Evolutionary conservation across 228 moss, liverwort and hornwort genomes (phyloP).

Genomic region (Sphagnum magellanicum): DNA sequence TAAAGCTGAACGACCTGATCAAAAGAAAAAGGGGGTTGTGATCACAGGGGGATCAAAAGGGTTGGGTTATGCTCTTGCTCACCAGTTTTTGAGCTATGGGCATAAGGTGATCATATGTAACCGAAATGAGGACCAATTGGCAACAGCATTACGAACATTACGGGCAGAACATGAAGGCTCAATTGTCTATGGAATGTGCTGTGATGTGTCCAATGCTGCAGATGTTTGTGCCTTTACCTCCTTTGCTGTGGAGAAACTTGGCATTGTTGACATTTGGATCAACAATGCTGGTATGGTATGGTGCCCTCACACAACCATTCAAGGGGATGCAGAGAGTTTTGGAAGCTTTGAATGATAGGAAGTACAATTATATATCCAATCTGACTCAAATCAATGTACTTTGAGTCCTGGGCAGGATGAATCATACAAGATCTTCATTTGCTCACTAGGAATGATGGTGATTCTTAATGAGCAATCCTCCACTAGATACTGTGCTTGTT

Average conservation of each 20-base stretch:
- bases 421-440: too few species aligned
- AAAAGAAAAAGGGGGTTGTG: conserved; percentile 50
- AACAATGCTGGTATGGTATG: conserved; percentile 65
- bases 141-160: conserved; percentile 32
- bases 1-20: not conserved
- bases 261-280: conserved; percentile 68
- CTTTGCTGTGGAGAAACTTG: conserved; percentile 50
- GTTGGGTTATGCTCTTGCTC: conserved; percentile 64
- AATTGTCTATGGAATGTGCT: conserved; percentile 45
- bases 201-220: conserved; percentile 52
- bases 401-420: not conserved
- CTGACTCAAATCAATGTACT: not conserved
- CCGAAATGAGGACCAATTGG: conserved; percentile 58
- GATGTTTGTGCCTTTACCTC: conserved; percentile 61
- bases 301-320: not conserved
- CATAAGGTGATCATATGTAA: conserved; percentile 68
- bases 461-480: not conserved
- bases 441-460: too few species aligned
- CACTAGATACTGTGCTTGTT: not conserved
- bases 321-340: not conserved
- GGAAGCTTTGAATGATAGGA: not conserved
- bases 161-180: conserved; percentile 26
- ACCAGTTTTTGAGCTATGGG: conserved; percentile 44
- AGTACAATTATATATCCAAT: not conserved
- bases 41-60: conserved; percentile 74